phyloP scores from a whole-genome alignment of 495 filamentous ascomycete genomes.

The Penicillium bovifimosum region DNA sequence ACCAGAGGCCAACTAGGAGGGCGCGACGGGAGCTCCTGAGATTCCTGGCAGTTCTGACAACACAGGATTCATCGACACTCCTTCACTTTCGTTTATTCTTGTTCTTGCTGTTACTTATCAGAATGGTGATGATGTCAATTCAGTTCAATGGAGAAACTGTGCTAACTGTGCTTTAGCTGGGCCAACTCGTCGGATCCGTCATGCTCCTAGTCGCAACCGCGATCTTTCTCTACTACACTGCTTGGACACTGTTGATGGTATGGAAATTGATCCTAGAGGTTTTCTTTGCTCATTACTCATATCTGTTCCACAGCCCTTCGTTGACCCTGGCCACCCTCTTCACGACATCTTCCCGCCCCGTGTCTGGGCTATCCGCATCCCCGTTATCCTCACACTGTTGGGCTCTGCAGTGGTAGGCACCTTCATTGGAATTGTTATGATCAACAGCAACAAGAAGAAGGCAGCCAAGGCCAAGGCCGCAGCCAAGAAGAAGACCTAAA shows the following conservation, averaged over 20 bases:
- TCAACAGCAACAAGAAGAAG: constrained; percentile 96
- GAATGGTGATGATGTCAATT: constrained; percentile 19
- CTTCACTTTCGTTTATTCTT: constrained; percentile 3
- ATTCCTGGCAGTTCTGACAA: constrained; percentile 1
- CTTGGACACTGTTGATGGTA: constrained; percentile 98
- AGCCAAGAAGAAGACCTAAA: constrained; percentile 63
- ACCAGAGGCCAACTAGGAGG: constrained; percentile 1
- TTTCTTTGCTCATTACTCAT: constrained; percentile 1
- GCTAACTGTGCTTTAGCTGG: constrained; percentile 58
- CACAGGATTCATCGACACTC: constrained; percentile 4
- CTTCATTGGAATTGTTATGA: constrained; percentile 97
- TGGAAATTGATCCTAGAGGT: constrained; percentile 4
- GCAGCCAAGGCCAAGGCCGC: constrained; percentile 83
- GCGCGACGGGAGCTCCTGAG: constrained; percentile 6
- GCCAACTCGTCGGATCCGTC: constrained; percentile 89
- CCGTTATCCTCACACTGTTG: constrained; percentile 89
- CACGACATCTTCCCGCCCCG: constrained; percentile 94
- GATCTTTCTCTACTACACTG: constrained; percentile 97
- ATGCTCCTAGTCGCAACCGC: constrained; percentile 94
- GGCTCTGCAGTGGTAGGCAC: constrained; percentile 92
- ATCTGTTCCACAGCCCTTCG: constrained; percentile 70
- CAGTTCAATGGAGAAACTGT: background rate
- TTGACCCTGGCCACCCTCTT: constrained; percentile 87
- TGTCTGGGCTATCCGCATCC: constrained; percentile 98
- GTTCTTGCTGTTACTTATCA: constrained; percentile 14